These are phyloP conservation scores for Piloderma croceum DNA, from an alignment of 768 basidiomycete genomes.

Conservation along the genomic window DNA sequence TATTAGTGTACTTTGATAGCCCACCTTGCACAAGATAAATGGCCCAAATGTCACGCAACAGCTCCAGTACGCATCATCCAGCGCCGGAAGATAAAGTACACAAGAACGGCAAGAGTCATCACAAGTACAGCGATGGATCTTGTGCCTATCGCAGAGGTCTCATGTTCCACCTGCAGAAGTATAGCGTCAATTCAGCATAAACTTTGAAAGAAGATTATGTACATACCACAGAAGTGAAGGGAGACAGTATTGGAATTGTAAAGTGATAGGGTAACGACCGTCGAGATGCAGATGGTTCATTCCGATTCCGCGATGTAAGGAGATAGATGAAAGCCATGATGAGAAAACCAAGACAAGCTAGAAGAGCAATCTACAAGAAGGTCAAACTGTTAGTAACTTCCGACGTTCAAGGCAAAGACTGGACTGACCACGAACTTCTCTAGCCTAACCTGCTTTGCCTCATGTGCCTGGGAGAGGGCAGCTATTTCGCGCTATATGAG, in stretches of 20 bases:
- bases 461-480: constrained; percentile 34
- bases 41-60: too few relatives aligned
- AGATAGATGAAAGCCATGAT: constrained; percentile 31
- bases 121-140: constrained; percentile 38
- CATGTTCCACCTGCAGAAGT: constrained; percentile 72
- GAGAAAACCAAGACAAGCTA: constrained; percentile 20
- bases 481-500: constrained; percentile 39
- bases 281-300: constrained; percentile 23
- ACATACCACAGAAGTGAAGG: constrained; percentile 71
- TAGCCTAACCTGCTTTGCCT: constrained; percentile 42
- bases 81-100: too few relatives aligned
- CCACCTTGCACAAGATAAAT: too few relatives aligned
- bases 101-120: constrained; percentile 34
- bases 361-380: constrained; percentile 6
- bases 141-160: constrained; percentile 56
- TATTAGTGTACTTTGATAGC: too few relatives aligned
- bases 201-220: too few relatives aligned
- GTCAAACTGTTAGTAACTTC: not conserved
- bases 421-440: constrained; percentile 48
- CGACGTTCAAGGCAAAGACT: not conserved
- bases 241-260: constrained; percentile 73
- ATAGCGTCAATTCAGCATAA: too few relatives aligned
- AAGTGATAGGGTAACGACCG: constrained; percentile 48
- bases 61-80: too few relatives aligned
- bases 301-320: constrained; percentile 35